Percentiles rank a stretch among this genome's conserved stretches.
These are phyloP conservation scores for Stachybotrys chartarum DNA, from an alignment of 2,329 filamentous ascomycete species.

Conservation along the genomic window DNA sequence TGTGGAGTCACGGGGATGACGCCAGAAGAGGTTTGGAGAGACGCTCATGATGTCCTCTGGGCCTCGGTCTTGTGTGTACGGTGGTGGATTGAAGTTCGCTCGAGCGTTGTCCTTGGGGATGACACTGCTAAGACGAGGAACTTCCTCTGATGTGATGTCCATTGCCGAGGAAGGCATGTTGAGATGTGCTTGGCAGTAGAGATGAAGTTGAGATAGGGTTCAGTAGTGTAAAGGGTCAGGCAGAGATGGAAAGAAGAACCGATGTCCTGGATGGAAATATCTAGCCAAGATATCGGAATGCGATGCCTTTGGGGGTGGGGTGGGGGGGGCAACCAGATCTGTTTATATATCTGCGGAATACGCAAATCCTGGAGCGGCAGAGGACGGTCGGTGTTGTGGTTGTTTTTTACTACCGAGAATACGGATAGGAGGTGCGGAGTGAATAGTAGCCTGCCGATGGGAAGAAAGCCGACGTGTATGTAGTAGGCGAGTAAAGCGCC, in stretches of 20 bases:
- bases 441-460: not conserved
- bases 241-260: not conserved
- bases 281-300: not conserved
- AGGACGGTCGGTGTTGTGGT: not conserved
- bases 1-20: not conserved
- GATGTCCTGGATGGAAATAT: not conserved
- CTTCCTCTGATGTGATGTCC: not conserved
- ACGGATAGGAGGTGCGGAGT: not conserved
- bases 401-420: not conserved
- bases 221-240: not conserved
- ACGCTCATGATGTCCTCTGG: not conserved
- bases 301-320: not conserved
- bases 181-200: too few relatives aligned
- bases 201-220: not conserved
- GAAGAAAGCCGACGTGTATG: not conserved
- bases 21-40: not conserved
- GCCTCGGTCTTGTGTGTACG: not conserved
- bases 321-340: not conserved
- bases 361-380: too few relatives aligned
- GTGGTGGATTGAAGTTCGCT: not conserved
- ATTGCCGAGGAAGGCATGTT: not conserved
- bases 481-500: not conserved
- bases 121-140: not conserved
- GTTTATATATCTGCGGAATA: not conserved
- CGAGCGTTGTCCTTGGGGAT: not conserved